A percentile compares a stretch with the other conserved stretches of the same genome.
phyloP scores from a whole-genome alignment of 192 early-diverging fungal genomes.

The Backusella macrospora region DNA sequence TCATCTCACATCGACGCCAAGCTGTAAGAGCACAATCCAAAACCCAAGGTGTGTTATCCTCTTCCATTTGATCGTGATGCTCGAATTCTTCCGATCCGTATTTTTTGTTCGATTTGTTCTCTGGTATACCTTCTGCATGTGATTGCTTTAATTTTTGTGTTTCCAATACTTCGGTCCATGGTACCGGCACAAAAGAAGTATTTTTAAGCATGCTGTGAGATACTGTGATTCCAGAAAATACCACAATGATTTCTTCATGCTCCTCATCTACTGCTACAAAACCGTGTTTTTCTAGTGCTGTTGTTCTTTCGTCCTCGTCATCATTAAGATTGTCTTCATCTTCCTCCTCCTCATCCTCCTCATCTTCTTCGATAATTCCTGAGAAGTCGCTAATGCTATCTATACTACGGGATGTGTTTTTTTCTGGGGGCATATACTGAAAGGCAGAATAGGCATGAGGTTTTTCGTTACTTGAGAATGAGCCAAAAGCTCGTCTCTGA shows the following conservation, averaged over 20 bases:
- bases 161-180: conserved; percentile 24
- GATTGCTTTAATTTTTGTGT: background rate
- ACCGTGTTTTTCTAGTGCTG: conserved; percentile 7
- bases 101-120: background rate
- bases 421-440: conserved; percentile 17
- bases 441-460: conserved; percentile 19
- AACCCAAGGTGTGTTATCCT: conserved; percentile 22
- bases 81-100: background rate
- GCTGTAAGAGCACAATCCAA: conserved; percentile 28
- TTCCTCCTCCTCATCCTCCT: background rate
- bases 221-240: conserved; percentile 19
- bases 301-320: background rate
- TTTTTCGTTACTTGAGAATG: background rate
- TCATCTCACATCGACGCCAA: conserved; percentile 34
- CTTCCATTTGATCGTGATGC: background rate
- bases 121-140: background rate
- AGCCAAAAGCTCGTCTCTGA: background rate
- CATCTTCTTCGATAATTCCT: background rate
- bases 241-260: conserved; percentile 31
- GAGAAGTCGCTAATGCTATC: background rate
- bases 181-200: conserved; percentile 22
- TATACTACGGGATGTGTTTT: background rate
- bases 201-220: conserved; percentile 17
- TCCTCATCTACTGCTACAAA: conserved; percentile 31
- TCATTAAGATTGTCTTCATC: background rate